Evolutionary conservation across 1,284 basidiomycete species (phyloP), one percentile per base, ranked within the genome.

Genomic region (Sutorius eximius): DNA sequence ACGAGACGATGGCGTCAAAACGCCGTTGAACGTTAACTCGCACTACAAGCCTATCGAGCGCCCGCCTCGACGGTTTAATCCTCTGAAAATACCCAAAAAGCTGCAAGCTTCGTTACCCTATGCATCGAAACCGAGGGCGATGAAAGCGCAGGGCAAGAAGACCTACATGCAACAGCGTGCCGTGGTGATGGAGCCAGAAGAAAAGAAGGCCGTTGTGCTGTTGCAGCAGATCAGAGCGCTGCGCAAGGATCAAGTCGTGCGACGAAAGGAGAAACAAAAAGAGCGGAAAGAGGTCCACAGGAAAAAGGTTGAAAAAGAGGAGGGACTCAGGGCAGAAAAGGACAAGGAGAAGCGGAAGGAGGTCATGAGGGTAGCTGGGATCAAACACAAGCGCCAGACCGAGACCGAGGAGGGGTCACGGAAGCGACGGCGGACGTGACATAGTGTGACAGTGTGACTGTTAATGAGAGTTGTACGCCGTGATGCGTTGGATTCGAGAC

Each of bases 181-280:
- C 0, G 95, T 98, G 16, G 87, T 99, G 42, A 81, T 99, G 78
- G 92, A 96, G 68, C 90, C 92, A 2, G 93, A 97, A 66, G 96
- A 99, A 78, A 93, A 89, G 78, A 90, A 87, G 68, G 95, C 96
- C 0, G 77, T 98, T 24, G 88, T 91, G n/a, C 74, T 98, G 37
- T 72, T 99, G 68, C 96, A 99, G 73, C 95, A 98, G 77, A 95
- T 98, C 65, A 86, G 92, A 53, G 93, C 95, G 7, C 75, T 99
- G 62, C 79, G 93, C 54, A 95, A 95, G 73, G 95, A 95, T 64
- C 92, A 96, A 75, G 79, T 91, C 1, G 76, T 71, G 38, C 78
- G 86, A 63, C 75, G 94, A 65, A 86, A 83, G 65, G 91, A 90
- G 71, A 95, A 95, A 77, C 91, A 96, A 74, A 81, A 80, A 22